Evolutionary conservation across 305 asterid species (phyloP), one percentile per base, ranked within the genome.

Genomic region (Ilex paraguariensis): DNA sequence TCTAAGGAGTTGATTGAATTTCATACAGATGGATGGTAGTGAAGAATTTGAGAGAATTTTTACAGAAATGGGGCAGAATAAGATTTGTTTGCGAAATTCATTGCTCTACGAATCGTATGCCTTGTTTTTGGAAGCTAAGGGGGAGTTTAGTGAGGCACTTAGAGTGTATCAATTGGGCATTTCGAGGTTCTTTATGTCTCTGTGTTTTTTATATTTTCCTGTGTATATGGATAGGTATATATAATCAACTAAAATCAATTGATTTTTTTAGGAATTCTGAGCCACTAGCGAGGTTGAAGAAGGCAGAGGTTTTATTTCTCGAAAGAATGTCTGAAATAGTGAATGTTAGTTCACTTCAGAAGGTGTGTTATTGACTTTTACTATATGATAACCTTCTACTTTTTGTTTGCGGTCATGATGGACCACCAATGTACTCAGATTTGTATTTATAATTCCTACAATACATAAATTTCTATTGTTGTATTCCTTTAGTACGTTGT

Each of bases 251-350:
- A 21, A 21, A 21, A 21, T 21, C 28, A 4, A 0, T 36, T 5
- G 42, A 1, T 36, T 36, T 36, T 66, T 68, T 68, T 66, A 91
- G 98, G 84, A 82, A 84, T 70, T 94, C 97, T 64, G 84, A 86
- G 80, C 98, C 98, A 30, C 73, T 93, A 62, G 92, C 84, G 56
- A 84, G 97, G 61, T 69, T 93, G 83, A 90, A 93, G 79, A 90
- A 87, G 72, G 97, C 96, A 11, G 95, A 93, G 70, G 95, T 81
- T 61, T 70, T 87, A 58, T 93, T 93, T 83, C 95, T 93, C 0
- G 98, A 93, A 83, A 84, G 97, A 75, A 79, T 90, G 77, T 93
- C 97, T 0, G 98, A 90, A 68, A 74, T 58, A 64, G 91, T 85
- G 60, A 68, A 59, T 32, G 68, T 70, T 63, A 84, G 77, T 67